These are phyloP conservation scores for Fusarium transvaalense DNA, from an alignment of 2,329 filamentous ascomycete species.

Conservation along the genomic window DNA sequence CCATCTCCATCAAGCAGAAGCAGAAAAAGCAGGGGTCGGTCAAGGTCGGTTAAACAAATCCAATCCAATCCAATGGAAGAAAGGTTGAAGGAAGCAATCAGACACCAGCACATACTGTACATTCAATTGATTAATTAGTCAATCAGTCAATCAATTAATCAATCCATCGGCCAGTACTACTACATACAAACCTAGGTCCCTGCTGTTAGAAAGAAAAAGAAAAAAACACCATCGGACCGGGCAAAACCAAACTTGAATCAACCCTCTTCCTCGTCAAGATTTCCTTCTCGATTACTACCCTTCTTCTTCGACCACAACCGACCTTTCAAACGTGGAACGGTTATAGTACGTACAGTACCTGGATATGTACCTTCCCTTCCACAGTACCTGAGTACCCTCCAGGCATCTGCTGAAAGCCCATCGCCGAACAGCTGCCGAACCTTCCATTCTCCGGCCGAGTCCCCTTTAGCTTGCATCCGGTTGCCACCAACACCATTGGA, in stretches of 20 bases:
- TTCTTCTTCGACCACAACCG: background rate
- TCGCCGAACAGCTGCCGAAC: slow-evolving; percentile 36
- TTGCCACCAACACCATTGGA: slow-evolving; percentile 35
- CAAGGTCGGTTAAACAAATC: slow-evolving; percentile 42
- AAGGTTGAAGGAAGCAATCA: slow-evolving; percentile 20
- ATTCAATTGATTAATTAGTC: background rate
- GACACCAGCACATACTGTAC: slow-evolving; percentile 2
- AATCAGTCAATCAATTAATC: background rate
- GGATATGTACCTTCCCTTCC: background rate
- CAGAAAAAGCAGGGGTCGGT: slow-evolving; percentile 23
- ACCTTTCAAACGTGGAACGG: background rate
- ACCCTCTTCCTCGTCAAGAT: slow-evolving; percentile 24
- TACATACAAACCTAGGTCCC: background rate
- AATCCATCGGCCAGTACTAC: background rate
- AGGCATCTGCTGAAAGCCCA: slow-evolving; percentile 4
- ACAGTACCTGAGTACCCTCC: background rate
- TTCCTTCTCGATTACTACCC: slow-evolving; percentile 4
- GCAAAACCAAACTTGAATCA: slow-evolving; percentile 9
- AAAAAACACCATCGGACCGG: background rate
- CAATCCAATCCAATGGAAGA: slow-evolving; percentile 30
- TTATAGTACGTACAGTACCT: slow-evolving; percentile 3
- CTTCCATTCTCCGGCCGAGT: slow-evolving; percentile 42
- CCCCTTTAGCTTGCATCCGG: slow-evolving; percentile 39
- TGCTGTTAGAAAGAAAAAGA: background rate
- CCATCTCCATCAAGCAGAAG: slow-evolving; percentile 8